Evolutionary conservation across 2,329 filamentous ascomycete genomes (phyloP).

Genomic region (Ophiostoma pallidulum): DNA sequence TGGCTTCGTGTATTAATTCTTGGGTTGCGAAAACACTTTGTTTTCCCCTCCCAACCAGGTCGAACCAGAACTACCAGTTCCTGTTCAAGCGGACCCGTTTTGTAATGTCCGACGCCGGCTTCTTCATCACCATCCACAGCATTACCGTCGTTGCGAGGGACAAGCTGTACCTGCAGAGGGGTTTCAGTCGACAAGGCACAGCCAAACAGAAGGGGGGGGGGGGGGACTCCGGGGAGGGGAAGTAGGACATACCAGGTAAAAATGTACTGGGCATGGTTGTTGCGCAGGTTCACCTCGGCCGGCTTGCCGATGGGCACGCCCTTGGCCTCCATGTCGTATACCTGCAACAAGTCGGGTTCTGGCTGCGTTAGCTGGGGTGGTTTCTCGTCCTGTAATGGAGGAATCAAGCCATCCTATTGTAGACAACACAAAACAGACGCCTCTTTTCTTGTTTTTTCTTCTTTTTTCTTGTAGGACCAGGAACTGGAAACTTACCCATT

Average conservation of each 20-base stretch:
- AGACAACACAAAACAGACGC: too few relatives aligned
- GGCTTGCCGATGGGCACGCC: slow-evolving; percentile 84
- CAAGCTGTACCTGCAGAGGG: slow-evolving; percentile 64
- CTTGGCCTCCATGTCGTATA: slow-evolving; percentile 64
- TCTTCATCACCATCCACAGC: slow-evolving; percentile 92
- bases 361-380: background rate
- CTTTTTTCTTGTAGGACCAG: too few relatives aligned
- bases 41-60: too few relatives aligned
- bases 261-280: slow-evolving; percentile 97
- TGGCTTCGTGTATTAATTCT: too few relatives aligned
- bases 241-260: slow-evolving; percentile 88
- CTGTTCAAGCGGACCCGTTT: slow-evolving; percentile 68
- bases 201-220: background rate
- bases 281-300: slow-evolving; percentile 84
- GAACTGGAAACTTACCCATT: slow-evolving; percentile 54
- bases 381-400: too few relatives aligned
- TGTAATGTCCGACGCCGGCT: slow-evolving; percentile 63
- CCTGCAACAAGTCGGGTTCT: slow-evolving; percentile 71
- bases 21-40: too few relatives aligned
- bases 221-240: too few relatives aligned
- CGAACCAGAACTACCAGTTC: slow-evolving; percentile 49
- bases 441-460: too few relatives aligned
- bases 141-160: slow-evolving; percentile 81
- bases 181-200: slow-evolving; percentile 9
- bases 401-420: too few relatives aligned